phyloP scores from a whole-genome alignment of 805 yeast species.

The Saccharomycopsis fodiens region DNA sequence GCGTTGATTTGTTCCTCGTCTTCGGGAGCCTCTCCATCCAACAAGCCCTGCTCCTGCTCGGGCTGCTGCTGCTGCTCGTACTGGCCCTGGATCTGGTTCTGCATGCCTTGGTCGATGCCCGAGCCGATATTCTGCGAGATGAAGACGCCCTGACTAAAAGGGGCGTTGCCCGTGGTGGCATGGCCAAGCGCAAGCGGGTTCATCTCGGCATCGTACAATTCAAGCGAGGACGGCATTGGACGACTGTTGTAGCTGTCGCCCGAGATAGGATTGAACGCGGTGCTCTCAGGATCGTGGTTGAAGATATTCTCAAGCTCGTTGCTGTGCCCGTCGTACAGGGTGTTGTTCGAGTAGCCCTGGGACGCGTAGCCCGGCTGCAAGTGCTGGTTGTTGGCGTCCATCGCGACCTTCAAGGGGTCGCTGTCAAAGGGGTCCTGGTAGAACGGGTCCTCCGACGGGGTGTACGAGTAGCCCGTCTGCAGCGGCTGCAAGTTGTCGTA shows the following conservation, averaged over 20 bases:
- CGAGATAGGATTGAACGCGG: slow-evolving; percentile 4
- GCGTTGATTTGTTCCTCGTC: slow-evolving; percentile 10
- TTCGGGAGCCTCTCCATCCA: slow-evolving; percentile 11
- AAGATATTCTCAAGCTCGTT: neutral
- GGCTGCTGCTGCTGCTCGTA: slow-evolving; percentile 1
- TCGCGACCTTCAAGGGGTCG: slow-evolving; percentile 7
- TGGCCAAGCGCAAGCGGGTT: slow-evolving; percentile 12
- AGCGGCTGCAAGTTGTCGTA: neutral
- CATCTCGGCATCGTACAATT: slow-evolving; percentile 17
- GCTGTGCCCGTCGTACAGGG: neutral
- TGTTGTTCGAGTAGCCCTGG: slow-evolving; percentile 3
- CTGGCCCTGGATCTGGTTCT: slow-evolving; percentile 17
- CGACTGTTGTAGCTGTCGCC: slow-evolving; percentile 18
- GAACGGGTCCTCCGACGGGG: slow-evolving; percentile 3
- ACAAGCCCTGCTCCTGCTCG: neutral
- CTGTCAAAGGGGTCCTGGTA: slow-evolving; percentile 3
- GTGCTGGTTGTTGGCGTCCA: slow-evolving; percentile 3
- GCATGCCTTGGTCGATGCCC: slow-evolving; percentile 9
- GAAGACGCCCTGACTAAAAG: slow-evolving; percentile 17
- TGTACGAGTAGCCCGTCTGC: neutral
- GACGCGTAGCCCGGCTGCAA: neutral
- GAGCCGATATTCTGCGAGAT: slow-evolving; percentile 14
- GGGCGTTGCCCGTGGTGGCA: slow-evolving; percentile 4
- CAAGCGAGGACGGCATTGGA: slow-evolving; percentile 7
- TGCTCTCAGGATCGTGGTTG: slow-evolving; percentile 1